Base-by-base conservation (phyloP, 1,284 basidiomycete genomes). In the Tilletia caries region DNA sequence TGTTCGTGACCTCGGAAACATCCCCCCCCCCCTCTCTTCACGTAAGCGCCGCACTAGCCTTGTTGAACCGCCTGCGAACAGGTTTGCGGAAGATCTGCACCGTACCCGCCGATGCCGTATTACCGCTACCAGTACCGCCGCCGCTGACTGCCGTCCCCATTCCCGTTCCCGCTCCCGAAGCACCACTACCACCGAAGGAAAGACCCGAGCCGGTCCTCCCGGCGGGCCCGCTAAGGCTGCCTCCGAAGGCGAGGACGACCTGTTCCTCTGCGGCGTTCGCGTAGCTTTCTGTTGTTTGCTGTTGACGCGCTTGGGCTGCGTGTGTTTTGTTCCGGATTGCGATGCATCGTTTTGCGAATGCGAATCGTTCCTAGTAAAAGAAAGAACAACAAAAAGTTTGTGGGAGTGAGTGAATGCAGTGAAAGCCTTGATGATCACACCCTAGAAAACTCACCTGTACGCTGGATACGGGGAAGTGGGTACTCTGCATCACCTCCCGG, bases 21-120 rank as follows among this genome's bases (percentile, higher is more conserved):
- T n/a, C n/a, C n/a, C n/a, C n/a, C n/a, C n/a, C n/a, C n/a, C n/a
- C n/a, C n/a, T n/a, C n/a, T n/a, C n/a, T n/a, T n/a, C 20, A 50
- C 1, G 20, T 18, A 25, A 50, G 48, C 48, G 48, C 48, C 48
- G 48, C 48, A 18, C 48, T 50, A 20, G 48, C 48, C 48, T 50
- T 50, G 3, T 8, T 18, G 23, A n/a, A 50, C 8, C 48, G 48
- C 48, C 48, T 50, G 12, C 48, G 48, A 25, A 25, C 48, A 50
- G 48, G 48, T 18, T 50, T 50, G 48, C 48, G 48, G 48, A 50
- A 50, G 48, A 50, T 50, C 48, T 50, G 48, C 48, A 50, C 48
- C 48, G 48, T 50, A 3, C 48, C 48, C 48, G 48, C 23, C 48
- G 20, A 6, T 44, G 10, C 41, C 41, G 41, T 18, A 8, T 44